These are phyloP conservation scores for Tricholoma sp. DNA, from an alignment of 768 basidiomycete species.

Conservation along the genomic window DNA sequence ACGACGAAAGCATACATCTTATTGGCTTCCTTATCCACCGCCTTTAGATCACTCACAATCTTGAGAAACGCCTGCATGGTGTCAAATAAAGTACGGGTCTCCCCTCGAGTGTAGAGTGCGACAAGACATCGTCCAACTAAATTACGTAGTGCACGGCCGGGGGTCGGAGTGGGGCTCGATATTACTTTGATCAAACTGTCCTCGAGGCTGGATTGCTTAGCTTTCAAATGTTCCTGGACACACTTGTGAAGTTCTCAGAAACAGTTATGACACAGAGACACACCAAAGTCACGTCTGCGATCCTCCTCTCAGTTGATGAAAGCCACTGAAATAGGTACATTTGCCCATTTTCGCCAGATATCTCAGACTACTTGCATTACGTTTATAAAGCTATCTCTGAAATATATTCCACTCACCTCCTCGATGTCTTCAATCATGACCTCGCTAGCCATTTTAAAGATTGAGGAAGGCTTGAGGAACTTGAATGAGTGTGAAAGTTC, in stretches of 20 bases:
- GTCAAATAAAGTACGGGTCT: conserved; percentile 83
- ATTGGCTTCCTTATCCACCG: conserved; percentile 52
- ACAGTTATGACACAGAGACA: conserved; percentile 20
- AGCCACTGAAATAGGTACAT: conserved; percentile 86
- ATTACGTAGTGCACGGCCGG: conserved; percentile 82
- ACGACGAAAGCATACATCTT: conserved; percentile 51
- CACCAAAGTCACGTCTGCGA: conserved; percentile 49
- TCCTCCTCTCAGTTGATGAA: conserved; percentile 53
- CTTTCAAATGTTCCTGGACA: conserved; percentile 60
- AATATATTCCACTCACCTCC: conserved; percentile 17
- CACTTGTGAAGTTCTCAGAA: conserved; percentile 8
- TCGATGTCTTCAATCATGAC: conserved; percentile 23
- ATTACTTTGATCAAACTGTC: conserved; percentile 62
- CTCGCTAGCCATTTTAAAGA: conserved; percentile 6
- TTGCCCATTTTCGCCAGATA: conserved; percentile 71
- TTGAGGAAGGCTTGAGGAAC: background rate
- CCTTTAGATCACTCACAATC: conserved; percentile 68
- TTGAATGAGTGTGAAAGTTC: no score
- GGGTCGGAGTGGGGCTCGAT: conserved; percentile 53
- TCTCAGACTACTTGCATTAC: conserved; percentile 45
- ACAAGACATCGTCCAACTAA: conserved; percentile 75
- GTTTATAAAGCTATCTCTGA: background rate
- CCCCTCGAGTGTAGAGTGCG: conserved; percentile 69
- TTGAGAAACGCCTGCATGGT: conserved; percentile 74
- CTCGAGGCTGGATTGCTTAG: conserved; percentile 57